Evolutionary conservation across 106 monocot species (phyloP), one percentile per base, ranked within the genome.

Genomic region (Triglochin maritima): DNA sequence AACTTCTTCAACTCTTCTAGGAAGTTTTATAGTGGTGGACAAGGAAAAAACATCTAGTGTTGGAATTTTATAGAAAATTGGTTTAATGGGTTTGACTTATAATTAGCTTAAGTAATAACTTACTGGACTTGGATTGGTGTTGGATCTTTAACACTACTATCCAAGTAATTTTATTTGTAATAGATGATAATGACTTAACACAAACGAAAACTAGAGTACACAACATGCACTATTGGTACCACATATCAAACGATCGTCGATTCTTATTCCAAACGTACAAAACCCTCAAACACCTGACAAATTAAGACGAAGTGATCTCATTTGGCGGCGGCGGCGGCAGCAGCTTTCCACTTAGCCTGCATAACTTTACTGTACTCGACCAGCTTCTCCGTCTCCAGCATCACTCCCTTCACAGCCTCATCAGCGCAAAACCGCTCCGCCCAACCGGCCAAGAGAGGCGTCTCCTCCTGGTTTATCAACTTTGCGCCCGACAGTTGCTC

Each of bases 331-430:
- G 66, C 13, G 50, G 50, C 52, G 7, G 52, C 52, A 8, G 7
- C 52, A 1, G 66, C 51, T 29, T 46, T 51, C 12, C 66, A n/a
- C 50, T 66, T 52, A 10, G 66, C 51, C 64, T 53, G 44, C 42
- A 66, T 5, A 15, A 53, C 5, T 52, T 17, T 66, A 52, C 11
- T 51, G 43, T 56, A 62, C 59, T 77, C 76, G 57, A 80, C 46
- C 56, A 83, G 6, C 52, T 67, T 65, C 1, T 77, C 77, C 15
- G 74, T 50, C 68, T 80, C 78, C n/a, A 77, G 84, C 47, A 84
- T 68, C 61, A 71, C 63, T 2, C 12, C 46, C 71, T 69, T 76
- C 53, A 67, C 68, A 0, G 64, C 68, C 2, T 46, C 60, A 4
- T 65, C 53, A 1, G 62, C 52, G 6, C 48, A 51, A 74, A 84